Percentiles rank a stretch among this genome's conserved stretches.
These are phyloP conservation scores for Glycine latifolia DNA, from an alignment of 306 rosid genomes.

Conservation along the genomic window DNA sequence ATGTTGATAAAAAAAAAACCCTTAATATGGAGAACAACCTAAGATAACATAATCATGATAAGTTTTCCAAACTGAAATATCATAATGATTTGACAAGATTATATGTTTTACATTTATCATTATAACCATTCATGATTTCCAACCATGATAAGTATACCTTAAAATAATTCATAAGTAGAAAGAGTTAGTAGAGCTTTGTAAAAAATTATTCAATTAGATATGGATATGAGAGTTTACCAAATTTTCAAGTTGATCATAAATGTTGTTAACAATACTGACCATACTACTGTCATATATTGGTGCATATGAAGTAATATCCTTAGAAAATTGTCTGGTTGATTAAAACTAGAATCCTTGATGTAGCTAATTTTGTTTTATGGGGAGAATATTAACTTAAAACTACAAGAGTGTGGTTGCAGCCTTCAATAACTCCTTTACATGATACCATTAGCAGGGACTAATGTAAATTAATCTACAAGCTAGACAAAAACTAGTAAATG, in stretches of 20 bases:
- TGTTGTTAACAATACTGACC: background rate
- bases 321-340: background rate
- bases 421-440: background rate
- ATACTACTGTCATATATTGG: background rate
- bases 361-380: slow-evolving; percentile 1
- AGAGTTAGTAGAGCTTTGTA: background rate
- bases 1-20: background rate
- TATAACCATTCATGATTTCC: slow-evolving; percentile 1
- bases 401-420: background rate
- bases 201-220: background rate
- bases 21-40: slow-evolving; percentile 1
- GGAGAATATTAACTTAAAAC: background rate
- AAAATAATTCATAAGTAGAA: background rate
- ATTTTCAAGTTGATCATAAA: background rate
- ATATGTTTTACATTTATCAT: slow-evolving; percentile 8
- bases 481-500: background rate
- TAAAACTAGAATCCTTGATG: background rate
- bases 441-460: background rate
- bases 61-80: slow-evolving; percentile 2
- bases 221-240: background rate
- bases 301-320: background rate
- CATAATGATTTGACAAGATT: background rate
- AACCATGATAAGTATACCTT: background rate
- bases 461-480: background rate
- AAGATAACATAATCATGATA: background rate